Evolutionary conservation across 495 filamentous ascomycete species (phyloP).

Genomic region (Xeromyces bisporus): DNA sequence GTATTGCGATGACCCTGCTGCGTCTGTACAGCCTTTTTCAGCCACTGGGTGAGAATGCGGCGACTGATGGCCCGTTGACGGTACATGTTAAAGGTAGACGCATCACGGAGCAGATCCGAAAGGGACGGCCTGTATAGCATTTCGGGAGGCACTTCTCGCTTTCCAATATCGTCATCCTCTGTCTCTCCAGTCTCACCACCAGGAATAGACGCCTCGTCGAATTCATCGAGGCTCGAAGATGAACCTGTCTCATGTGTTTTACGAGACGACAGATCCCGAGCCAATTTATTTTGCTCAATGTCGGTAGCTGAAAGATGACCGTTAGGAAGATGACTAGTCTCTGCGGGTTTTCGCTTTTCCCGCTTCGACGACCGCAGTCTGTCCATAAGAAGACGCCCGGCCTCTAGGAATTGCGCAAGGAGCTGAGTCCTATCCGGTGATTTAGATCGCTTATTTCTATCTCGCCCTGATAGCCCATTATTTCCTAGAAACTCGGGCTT

Average conservation of each 20-base stretch:
- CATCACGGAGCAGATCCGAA: slow-evolving; percentile 40
- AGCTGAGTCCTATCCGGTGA: slow-evolving; percentile 28
- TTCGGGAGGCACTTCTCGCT: slow-evolving; percentile 17
- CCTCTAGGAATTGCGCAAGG: slow-evolving; percentile 29
- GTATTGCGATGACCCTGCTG: slow-evolving; percentile 29
- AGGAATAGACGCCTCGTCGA: slow-evolving; percentile 12
- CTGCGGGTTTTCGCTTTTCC: slow-evolving; percentile 8
- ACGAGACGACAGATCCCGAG: slow-evolving; percentile 13
- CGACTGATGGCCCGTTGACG: slow-evolving; percentile 30
- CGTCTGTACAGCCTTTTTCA: slow-evolving; percentile 30
- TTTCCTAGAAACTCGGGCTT: slow-evolving; percentile 19
- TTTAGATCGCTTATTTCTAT: slow-evolving; percentile 3
- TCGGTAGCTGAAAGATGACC: slow-evolving; percentile 17
- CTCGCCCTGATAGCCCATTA: slow-evolving; percentile 15
- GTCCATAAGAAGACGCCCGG: slow-evolving; percentile 24
- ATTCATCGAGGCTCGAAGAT: slow-evolving; percentile 11
- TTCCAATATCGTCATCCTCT: slow-evolving; percentile 14
- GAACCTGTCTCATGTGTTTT: slow-evolving; percentile 9
- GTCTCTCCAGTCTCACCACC: slow-evolving; percentile 7
- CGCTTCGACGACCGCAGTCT: slow-evolving; percentile 14
- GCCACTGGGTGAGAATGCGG: slow-evolving; percentile 35
- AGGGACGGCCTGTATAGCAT: slow-evolving; percentile 35
- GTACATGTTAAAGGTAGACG: slow-evolving; percentile 40
- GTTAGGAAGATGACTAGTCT: slow-evolving; percentile 10
- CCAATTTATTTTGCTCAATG: slow-evolving; percentile 22